Conservation (phyloP, 2,329 filamentous ascomycete species). For the Aspergillus sp. region DNA sequence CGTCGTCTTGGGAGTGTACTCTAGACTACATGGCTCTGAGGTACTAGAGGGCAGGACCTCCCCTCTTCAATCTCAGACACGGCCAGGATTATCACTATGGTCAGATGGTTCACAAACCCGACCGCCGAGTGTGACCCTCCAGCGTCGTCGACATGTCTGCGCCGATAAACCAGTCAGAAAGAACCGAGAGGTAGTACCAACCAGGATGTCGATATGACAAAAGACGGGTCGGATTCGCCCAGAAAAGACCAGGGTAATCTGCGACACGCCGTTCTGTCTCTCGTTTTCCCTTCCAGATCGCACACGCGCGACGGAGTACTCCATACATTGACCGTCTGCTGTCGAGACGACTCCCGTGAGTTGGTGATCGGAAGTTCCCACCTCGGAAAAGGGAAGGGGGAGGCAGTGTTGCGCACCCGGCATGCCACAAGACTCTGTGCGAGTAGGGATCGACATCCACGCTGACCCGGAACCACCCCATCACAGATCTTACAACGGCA, state of each 20-base stretch:
- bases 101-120: not conserved
- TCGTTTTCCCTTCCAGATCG: not conserved
- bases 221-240: not conserved
- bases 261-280: not conserved
- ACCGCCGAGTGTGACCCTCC: not conserved
- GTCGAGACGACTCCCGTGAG: not conserved
- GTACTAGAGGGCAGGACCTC: not conserved
- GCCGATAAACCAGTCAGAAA: not conserved
- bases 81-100: not conserved
- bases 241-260: not conserved
- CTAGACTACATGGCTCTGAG: not conserved
- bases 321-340: not conserved
- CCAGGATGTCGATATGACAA: not conserved
- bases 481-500: not conserved
- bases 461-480: not conserved
- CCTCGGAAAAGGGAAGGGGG: slow-evolving; percentile 20
- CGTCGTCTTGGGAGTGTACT: not conserved
- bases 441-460: slow-evolving; percentile 17
- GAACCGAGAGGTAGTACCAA: not conserved
- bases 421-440: slow-evolving; percentile 14
- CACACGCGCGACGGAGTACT: too few species aligned
- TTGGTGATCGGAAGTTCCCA: not conserved
- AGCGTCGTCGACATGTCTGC: not conserved
- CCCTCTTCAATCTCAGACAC: not conserved
- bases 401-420: slow-evolving; percentile 15